Base-by-base conservation (phyloP, 2,329 filamentous ascomycete genomes). In the Dactylellina drechsleri region DNA sequence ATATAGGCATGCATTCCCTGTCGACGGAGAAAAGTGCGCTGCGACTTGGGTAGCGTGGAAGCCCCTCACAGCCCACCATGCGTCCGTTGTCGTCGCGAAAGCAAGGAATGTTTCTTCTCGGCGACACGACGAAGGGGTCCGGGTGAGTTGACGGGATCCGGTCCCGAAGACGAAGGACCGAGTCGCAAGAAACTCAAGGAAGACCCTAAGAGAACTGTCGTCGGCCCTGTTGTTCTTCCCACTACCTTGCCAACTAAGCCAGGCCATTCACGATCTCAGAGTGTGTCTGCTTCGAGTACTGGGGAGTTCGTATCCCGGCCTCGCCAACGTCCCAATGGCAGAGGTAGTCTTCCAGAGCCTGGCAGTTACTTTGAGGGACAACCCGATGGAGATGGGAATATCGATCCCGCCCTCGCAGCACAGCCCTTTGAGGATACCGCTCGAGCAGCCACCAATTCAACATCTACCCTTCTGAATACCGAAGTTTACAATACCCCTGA, bases 21-120 rank as follows among this genome's bases (percentile, higher is more conserved):
- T 79, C 83, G 86, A 31, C 79, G 84, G 41, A 82, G 87, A 76
- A 88, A 88, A 70, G 83, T 84, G 5, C 85, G 86, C 61, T 88
- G 87, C 81, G 86, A 87, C 77, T 82, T 88, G 56, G 86, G 86
- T 41, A 91, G 90, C 80, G 94, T 98, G 81, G 95, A 98, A 83
- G 94, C 95, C 79, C 95, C 95, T 23, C 89, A 93, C 82, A 92
- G 96, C 79, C 94, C 94, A 66, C 95, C 95, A 1, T 99, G 95
- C 82, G 91, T 94, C 73, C 89, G 95, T 80, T 99, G 95, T 82
- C 90, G 93, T 62, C 90, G 95, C 78, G 95, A 99, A 85, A 92
- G 90, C 84, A 98, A 98, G 82, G 91, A 97, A 80, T 99, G 95
- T 85, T 96, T 91, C 86, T 99, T 99, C 85, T 96, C 93, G 77